These are phyloP conservation scores for Paecilomyces sp. DNA, from an alignment of 2,329 filamentous ascomycete genomes.

Conservation along the genomic window DNA sequence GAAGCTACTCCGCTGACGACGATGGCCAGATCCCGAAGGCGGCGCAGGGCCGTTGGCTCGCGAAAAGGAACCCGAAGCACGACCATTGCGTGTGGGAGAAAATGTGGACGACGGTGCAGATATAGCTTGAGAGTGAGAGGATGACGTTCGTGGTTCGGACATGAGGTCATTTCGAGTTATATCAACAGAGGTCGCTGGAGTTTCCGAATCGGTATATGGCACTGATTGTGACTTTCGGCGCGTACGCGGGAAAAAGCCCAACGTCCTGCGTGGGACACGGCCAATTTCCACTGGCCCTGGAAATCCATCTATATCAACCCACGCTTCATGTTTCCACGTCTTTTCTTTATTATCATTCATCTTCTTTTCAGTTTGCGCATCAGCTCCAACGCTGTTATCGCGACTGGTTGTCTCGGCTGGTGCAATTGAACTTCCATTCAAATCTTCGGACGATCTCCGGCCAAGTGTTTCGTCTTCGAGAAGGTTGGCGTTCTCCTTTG, in stretches of 20 bases:
- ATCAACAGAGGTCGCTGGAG: slow-evolving; percentile 26
- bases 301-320: slow-evolving; percentile 72
- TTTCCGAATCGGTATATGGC: slow-evolving; percentile 54
- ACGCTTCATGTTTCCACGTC: slow-evolving; percentile 80
- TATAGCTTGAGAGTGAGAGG: slow-evolving; percentile 16
- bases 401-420: slow-evolving; percentile 11
- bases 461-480: slow-evolving; percentile 12
- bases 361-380: slow-evolving; percentile 7
- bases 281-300: slow-evolving; percentile 73
- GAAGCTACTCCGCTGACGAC: slow-evolving; percentile 32
- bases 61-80: slow-evolving; percentile 18
- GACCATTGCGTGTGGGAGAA: slow-evolving; percentile 20
- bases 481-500: slow-evolving; percentile 21
- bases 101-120: slow-evolving; percentile 19
- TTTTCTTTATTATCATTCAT: slow-evolving; percentile 50
- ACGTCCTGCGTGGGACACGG: slow-evolving; percentile 67
- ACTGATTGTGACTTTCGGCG: slow-evolving; percentile 66
- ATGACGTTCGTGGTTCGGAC: slow-evolving; percentile 5
- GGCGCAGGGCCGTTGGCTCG: slow-evolving; percentile 16
- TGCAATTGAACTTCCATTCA: slow-evolving; percentile 26
- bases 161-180: slow-evolving; percentile 13
- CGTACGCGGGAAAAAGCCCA: slow-evolving; percentile 88
- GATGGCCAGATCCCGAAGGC: slow-evolving; percentile 30
- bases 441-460: slow-evolving; percentile 21
- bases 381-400: slow-evolving; percentile 4